Evolutionary conservation across 257 asterid genomes (phyloP).

Genomic region (Jasminum sambac): DNA sequence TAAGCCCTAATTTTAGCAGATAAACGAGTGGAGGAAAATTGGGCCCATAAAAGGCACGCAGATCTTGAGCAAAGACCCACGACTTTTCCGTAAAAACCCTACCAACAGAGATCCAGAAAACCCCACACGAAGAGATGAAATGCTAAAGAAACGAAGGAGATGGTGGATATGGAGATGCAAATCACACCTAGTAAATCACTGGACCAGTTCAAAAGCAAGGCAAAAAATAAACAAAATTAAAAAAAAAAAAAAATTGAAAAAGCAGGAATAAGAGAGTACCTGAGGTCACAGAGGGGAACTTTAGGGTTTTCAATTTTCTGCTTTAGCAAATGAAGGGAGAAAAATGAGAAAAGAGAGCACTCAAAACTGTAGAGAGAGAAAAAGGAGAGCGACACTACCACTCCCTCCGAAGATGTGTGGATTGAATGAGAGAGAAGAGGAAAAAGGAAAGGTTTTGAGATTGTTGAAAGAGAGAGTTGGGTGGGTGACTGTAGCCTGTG

Average conservation of each 20-base stretch:
- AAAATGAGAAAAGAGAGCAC: conserved; percentile 28
- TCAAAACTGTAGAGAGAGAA: conserved; percentile 42
- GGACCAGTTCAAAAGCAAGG: conserved; percentile 56
- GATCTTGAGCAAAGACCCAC: conserved; percentile 76
- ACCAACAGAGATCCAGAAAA: conserved; percentile 49
- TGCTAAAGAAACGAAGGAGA: conserved; percentile 36
- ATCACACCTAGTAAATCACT: conserved; percentile 49
- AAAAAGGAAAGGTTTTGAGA: conserved; percentile 36
- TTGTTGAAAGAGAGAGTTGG: conserved; percentile 40
- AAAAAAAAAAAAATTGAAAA: conserved; percentile 6
- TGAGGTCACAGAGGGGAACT: conserved; percentile 63
- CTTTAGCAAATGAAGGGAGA: conserved; percentile 33
- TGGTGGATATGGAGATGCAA: conserved; percentile 40
- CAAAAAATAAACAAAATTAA: conserved; percentile 23
- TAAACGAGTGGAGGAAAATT: conserved; percentile 40
- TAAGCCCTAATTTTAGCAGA: conserved; percentile 40
- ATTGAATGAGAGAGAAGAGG: conserved; percentile 34
- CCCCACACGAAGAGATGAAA: conserved; percentile 54
- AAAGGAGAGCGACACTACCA: conserved; percentile 32
- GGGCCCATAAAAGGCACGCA: conserved; percentile 60
- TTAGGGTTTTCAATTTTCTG: conserved; percentile 35
- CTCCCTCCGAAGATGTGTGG: conserved; percentile 30
- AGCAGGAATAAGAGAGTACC: conserved; percentile 45
- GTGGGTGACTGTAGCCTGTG: conserved; percentile 30
- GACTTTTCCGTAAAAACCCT: conserved; percentile 55